Percentiles rank a stretch among this genome's conserved stretches.
These are phyloP conservation scores for Mortierella sp. DNA, from an alignment of 371 early-diverging fungal genomes.

Conservation along the genomic window DNA sequence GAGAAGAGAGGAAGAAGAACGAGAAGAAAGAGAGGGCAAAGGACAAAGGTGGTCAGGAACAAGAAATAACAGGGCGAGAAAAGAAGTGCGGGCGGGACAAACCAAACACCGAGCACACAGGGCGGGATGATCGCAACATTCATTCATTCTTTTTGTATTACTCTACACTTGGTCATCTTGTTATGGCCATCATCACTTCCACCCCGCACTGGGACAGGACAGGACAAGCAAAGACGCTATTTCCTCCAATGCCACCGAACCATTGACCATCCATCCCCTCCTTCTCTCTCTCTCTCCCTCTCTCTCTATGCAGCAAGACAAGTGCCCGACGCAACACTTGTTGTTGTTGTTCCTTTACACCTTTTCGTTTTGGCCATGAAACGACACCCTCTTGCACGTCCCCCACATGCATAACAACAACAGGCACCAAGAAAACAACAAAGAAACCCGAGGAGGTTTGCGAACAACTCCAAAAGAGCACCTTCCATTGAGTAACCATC, in stretches of 20 bases:
- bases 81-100: not conserved
- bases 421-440: not conserved
- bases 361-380: not conserved
- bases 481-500: not conserved
- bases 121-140: not conserved
- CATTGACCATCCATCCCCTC: too few species aligned
- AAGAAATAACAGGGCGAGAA: not conserved
- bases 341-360: not conserved
- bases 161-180: too few species aligned
- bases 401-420: not conserved
- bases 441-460: conserved; percentile 3
- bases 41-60: not conserved
- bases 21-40: not conserved
- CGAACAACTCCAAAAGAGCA: too few species aligned
- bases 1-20: not conserved
- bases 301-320: too few species aligned
- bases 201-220: too few species aligned
- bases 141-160: not conserved
- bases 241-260: too few species aligned
- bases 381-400: not conserved
- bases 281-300: too few species aligned
- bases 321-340: too few species aligned
- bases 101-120: conserved; percentile 1
- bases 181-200: too few species aligned
- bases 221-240: too few species aligned